Evolutionary conservation across 2,329 filamentous ascomycete species (phyloP).

Genomic region (Alternaria sp.): DNA sequence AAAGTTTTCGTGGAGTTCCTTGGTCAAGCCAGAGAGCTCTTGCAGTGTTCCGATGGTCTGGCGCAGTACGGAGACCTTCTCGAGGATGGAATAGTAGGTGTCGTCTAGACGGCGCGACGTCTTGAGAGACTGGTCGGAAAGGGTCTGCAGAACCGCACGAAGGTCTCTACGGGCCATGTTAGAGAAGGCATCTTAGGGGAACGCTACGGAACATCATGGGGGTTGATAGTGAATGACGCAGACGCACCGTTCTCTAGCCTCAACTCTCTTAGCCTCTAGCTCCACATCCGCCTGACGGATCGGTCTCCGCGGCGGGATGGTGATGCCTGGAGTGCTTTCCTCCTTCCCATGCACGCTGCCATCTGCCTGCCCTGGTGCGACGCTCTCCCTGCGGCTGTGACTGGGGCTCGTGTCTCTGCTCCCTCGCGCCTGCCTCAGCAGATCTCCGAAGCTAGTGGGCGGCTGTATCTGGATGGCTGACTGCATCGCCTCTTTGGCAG

Average conservation of each 20-base stretch:
- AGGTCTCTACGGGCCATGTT: slow-evolving; percentile 46
- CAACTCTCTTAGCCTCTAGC: slow-evolving; percentile 42
- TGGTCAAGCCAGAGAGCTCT: slow-evolving; percentile 69
- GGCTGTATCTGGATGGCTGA: slow-evolving; percentile 54
- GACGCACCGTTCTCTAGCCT: slow-evolving; percentile 49
- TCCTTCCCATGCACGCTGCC: slow-evolving; percentile 13
- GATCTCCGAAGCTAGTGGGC: slow-evolving; percentile 53
- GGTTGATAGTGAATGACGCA: not conserved
- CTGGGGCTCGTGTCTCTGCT: slow-evolving; percentile 40
- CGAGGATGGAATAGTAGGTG: slow-evolving; percentile 75
- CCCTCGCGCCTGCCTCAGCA: slow-evolving; percentile 48
- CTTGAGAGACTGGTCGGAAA: slow-evolving; percentile 66
- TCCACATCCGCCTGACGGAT: slow-evolving; percentile 50
- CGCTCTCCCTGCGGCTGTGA: slow-evolving; percentile 39
- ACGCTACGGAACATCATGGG: not conserved
- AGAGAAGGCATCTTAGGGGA: slow-evolving; percentile 6
- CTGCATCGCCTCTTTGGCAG: slow-evolving; percentile 52
- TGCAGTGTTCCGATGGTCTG: slow-evolving; percentile 69
- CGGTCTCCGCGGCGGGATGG: slow-evolving; percentile 29
- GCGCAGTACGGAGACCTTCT: slow-evolving; percentile 70
- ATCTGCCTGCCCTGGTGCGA: slow-evolving; percentile 19
- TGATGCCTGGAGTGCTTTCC: slow-evolving; percentile 15
- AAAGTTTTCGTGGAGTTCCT: slow-evolving; percentile 66
- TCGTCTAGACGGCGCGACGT: slow-evolving; percentile 73
- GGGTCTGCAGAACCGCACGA: slow-evolving; percentile 48